phyloP scores from a whole-genome alignment of 2,329 filamentous ascomycete species.

The Penicillium sp. region DNA sequence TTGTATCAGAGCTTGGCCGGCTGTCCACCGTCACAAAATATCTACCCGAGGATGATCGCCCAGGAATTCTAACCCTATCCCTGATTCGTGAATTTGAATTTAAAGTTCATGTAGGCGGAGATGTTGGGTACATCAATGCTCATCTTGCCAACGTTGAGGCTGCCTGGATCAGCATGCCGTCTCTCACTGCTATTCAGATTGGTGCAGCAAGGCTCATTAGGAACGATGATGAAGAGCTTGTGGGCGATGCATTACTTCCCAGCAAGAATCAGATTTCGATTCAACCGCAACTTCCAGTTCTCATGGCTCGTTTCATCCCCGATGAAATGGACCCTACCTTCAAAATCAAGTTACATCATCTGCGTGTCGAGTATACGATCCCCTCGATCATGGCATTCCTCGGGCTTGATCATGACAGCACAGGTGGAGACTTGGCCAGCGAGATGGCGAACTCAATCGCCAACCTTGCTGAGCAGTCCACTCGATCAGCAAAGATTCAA shows the following conservation, averaged over 20 bases:
- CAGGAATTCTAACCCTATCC: slow-evolving; percentile 76
- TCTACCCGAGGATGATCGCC: slow-evolving; percentile 90
- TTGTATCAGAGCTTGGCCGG: slow-evolving; percentile 77
- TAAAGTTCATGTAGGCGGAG: slow-evolving; percentile 64
- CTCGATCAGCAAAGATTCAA: slow-evolving; percentile 8
- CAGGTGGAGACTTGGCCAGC: slow-evolving; percentile 71
- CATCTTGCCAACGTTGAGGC: slow-evolving; percentile 65
- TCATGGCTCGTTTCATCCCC: slow-evolving; percentile 88
- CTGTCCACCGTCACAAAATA: slow-evolving; percentile 91
- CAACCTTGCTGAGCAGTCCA: slow-evolving; percentile 62
- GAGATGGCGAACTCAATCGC: slow-evolving; percentile 78
- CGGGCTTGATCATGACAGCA: slow-evolving; percentile 66
- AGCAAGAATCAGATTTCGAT: slow-evolving; percentile 17
- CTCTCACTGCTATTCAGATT: slow-evolving; percentile 76
- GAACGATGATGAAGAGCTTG: slow-evolving; percentile 69
- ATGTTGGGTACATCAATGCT: slow-evolving; percentile 65
- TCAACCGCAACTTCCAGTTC: slow-evolving; percentile 53
- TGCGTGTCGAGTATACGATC: slow-evolving; percentile 86
- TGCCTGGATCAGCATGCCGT: slow-evolving; percentile 81
- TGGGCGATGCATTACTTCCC: slow-evolving; percentile 61
- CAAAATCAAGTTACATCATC: slow-evolving; percentile 81
- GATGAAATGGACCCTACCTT: slow-evolving; percentile 92
- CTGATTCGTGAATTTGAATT: slow-evolving; percentile 65
- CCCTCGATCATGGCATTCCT: slow-evolving; percentile 79
- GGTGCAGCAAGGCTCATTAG: slow-evolving; percentile 62